Evolutionary conservation across 2,329 filamentous ascomycete genomes (phyloP), one percentile per base, ranked within the genome.

Genomic region (Bipolaris oryzae): DNA sequence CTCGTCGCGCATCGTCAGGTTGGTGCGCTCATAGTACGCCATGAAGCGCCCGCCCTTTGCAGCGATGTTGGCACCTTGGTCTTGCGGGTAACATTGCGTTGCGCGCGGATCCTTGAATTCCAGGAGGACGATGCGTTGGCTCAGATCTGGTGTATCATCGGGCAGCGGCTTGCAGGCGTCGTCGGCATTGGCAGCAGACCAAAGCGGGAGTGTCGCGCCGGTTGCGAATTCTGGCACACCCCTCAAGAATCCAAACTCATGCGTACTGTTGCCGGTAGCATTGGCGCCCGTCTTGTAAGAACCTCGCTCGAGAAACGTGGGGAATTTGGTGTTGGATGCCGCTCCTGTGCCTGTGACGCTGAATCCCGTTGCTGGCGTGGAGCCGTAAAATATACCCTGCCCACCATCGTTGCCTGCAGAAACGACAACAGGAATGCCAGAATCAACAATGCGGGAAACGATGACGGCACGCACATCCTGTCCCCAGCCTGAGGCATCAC

Each of bases 31-130:
- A 38, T 60, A 64, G 41, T 59, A 64, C 6, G 61, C 2, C 39
- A 64, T 56, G 61, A 87, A 87, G 67, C 83, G 81, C 47, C 85
- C 87, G 10, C 87, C 87, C 46, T 79, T 79, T 6, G 77, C 79
- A 2, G 76, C 81, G 11, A 64, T 54, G 13, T 64, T 64, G n/a
- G 42, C 38, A n/a, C 60, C 60, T 16, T 64, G 62, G 11, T 64
- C 62, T 43, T 37, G 53, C n/a, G 60, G 37, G 42, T 64, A 64
- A 25, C 62, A 64, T 34, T 48, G 31, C 3, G 62, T 61, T 52
- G 55, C 50, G n/a, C 53, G 41, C 16, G 60, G 21, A 23, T 63
- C 60, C 15, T 49, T 43, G 21, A 48, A 64, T 31, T 63, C 46
- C 45, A 64, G 25, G 20, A 64, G 50, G 3, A 87, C 85, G 35